Base-by-base conservation (phyloP, 1,139 yeast species). In the Scheffersomyces lignicola region DNA sequence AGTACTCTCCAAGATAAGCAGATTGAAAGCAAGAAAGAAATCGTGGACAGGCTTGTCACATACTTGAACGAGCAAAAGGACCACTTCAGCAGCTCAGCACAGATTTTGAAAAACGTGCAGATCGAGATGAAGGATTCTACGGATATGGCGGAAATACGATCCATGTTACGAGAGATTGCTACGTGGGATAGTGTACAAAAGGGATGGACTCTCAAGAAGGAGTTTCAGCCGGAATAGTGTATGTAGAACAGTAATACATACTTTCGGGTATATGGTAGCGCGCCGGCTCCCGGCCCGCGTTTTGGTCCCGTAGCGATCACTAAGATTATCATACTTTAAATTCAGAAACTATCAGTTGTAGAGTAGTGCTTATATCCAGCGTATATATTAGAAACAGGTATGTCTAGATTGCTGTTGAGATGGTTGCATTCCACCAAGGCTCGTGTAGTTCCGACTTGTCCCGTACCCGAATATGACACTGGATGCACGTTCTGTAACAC, bases 131-230 rank as follows among this genome's bases (percentile, higher is more conserved):
- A 60, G 5, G 71, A 76, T 29, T 77, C 73, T 16, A 71, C 72
- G 36, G 85, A 83, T 29, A 76, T 86, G 32, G 68, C 83, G 2
- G 63, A 76, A 39, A 69, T 86, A 14, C 63, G 96, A 32, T 80
- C 86, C 1, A 72, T 89, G 73, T 55, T 90, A 35, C 72, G 78
- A 38, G 76, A 78, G 35, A 75, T 87, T 12, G 87, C 95, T 4
- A 60, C 52, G 0, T 90, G 96, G 92, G 77, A 82, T 43, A 57
- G 64, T 7, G 51, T 41, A 1, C 57, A 56, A 28, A 73, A 75
- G 35, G 81, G 80, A 0, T 89, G 97, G 96, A 52, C 52, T 2
- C 58, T 87, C 28, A 80, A 80, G 43, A 69, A 68, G 1, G 90
- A 81, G 37, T 82, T 71, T 31, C 34, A 30, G 20, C 13, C 14